Base-by-base conservation (phyloP, 1,284 basidiomycete genomes). In the Ustilago crameri region DNA sequence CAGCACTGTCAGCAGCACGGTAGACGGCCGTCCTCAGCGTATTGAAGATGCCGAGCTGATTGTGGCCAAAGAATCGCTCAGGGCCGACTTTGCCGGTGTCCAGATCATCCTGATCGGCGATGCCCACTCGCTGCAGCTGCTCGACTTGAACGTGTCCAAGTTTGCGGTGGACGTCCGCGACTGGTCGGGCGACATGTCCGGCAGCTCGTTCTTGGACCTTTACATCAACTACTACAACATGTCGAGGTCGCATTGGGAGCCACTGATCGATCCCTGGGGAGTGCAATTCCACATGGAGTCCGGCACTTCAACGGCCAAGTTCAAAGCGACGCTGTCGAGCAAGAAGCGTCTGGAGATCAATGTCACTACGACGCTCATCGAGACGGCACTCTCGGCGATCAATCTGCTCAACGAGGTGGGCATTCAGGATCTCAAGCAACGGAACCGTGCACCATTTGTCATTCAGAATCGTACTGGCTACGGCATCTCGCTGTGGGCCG, bases 221-320 rank as follows among this genome's bases (percentile, higher is more conserved):
- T 89, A 91, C 54, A 91, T 98, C 82, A 93, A 91, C 74, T 98
- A 96, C 82, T 98, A 93, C 92, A 99, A 99, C 84, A 85, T 98
- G 54, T 91, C 91, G 26, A 95, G 97, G 81, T 98, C 96, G 46
- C 94, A 98, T 81, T 99, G 96, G 93, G 96, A 99, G 84, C 96
- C 97, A n/a, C 85, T 99, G 51, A 92, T 98, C 77, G 96, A 99
- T 82, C 96, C 96, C 1, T 99, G 96, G 95, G 91, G 89, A 23
- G 91, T 97, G 75, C 89, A 90, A 27, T 84, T 93, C 47, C 68
- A 74, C 3, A 81, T 84, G 46, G 79, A 83, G 30, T 81, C 83
- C 7, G 56, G 86, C 83, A 18, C 66, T 10, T 47, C 63, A 23
- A 82, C 86, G 1, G 84, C 86, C 0, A 87, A 87, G 40, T 85